Conservation (phyloP, 1,139 yeast genomes). For the Saccharomyces pastorianus region DNA sequence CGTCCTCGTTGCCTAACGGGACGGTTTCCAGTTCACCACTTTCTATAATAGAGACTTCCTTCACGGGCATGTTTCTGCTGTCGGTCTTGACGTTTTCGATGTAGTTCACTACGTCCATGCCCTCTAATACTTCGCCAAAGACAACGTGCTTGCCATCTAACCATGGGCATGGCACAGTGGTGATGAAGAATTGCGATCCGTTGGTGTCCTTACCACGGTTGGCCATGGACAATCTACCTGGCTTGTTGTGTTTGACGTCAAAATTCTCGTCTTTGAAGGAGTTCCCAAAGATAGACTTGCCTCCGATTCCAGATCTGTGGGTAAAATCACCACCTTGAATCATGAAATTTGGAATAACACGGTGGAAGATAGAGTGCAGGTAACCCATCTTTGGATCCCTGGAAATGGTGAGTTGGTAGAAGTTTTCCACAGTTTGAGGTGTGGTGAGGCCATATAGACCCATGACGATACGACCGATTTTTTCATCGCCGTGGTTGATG, state of each 20-base stretch:
- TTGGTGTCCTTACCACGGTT: constrained; percentile 74
- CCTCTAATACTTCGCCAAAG: constrained; percentile 71
- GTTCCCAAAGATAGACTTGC: no score
- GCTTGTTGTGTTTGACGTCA: constrained; percentile 49
- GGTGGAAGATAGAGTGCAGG: constrained; percentile 28
- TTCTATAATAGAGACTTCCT: constrained; percentile 41
- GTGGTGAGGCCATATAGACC: constrained; percentile 69
- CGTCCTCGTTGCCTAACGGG: constrained; percentile 6
- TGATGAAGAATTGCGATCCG: constrained; percentile 72
- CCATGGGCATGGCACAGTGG: constrained; percentile 56
- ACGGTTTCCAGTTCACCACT: constrained; percentile 30
- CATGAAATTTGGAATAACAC: no score
- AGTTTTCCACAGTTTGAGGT: constrained; percentile 67
- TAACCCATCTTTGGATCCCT: constrained; percentile 41
- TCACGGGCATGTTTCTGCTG: constrained; percentile 44
- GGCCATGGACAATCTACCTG: constrained; percentile 74
- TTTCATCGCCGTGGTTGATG: constrained; percentile 48
- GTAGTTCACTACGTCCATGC: constrained; percentile 51
- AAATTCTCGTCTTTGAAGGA: constrained; percentile 64
- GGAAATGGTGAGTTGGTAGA: constrained; percentile 55
- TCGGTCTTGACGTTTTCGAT: constrained; percentile 39
- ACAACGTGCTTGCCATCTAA: constrained; percentile 68
- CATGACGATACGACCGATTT: constrained; percentile 54
- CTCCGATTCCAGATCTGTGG: no score
- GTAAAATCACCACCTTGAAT: no score